Evolutionary conservation across 2,329 filamentous ascomycete species (phyloP).

Genomic region (Aspergillus bombycis): DNA sequence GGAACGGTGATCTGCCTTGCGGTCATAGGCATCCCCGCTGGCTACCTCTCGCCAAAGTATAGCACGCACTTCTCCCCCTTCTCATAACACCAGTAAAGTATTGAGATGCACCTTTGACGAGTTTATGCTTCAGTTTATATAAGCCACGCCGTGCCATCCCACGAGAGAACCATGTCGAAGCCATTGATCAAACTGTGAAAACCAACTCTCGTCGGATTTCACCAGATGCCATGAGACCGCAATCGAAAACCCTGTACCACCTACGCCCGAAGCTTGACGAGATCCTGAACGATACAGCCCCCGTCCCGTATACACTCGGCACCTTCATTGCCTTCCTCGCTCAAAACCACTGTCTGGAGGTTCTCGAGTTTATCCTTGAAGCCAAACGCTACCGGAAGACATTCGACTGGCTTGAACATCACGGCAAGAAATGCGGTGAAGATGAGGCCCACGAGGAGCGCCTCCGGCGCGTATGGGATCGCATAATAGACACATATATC

Average conservation of each 20-base stretch:
- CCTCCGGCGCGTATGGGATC: background rate
- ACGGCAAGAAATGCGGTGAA: background rate
- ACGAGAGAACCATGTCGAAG: background rate
- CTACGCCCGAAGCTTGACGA: conserved; percentile 73
- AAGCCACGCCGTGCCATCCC: background rate
- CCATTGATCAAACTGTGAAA: background rate
- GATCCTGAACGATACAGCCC: conserved; percentile 78
- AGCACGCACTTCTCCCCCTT: background rate
- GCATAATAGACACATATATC: background rate
- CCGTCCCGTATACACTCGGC: conserved; percentile 80
- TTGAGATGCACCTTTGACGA: background rate
- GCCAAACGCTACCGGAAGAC: conserved; percentile 75
- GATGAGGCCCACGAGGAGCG: background rate
- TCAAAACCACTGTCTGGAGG: conserved; percentile 91
- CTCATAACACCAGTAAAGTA: background rate
- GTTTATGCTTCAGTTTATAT: background rate
- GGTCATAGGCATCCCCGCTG: background rate
- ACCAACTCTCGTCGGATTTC: background rate
- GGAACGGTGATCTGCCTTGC: background rate
- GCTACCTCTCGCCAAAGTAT: background rate
- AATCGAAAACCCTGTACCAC: conserved; percentile 15
- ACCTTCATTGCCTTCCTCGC: conserved; percentile 93
- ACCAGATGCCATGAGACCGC: background rate
- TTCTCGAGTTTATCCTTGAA: conserved; percentile 89
- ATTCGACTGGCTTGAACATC: conserved; percentile 45